Evolutionary conservation across 2,329 filamentous ascomycete genomes (phyloP), one percentile per base, ranked within the genome.

Genomic region (Ophiostoma fasciatum): DNA sequence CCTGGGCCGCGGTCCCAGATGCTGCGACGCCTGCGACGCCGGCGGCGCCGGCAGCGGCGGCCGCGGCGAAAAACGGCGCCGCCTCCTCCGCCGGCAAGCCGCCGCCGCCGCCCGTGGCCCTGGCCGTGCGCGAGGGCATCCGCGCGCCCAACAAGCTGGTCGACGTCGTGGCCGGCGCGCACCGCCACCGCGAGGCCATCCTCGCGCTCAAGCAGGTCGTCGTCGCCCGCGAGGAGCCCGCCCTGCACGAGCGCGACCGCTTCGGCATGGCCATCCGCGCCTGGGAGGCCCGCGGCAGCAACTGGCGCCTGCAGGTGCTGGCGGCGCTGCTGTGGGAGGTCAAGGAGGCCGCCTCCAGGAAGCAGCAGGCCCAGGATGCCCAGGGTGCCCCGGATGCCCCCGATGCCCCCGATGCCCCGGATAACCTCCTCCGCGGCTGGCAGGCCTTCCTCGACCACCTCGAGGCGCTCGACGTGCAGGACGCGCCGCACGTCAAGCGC

Each of bases 131-230:
- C 22, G 82, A 92, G 51, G 84, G 84, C 5, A 74, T 93, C 51
- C 84, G 80, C 49, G 70, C 77, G 1, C 73, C 81, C 3, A 93
- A 85, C 51, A 90, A 79, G 51, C 60, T 84, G 5, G 71, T 69
- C 29, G 74, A 76, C 44, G 58, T 88, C 5, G 61, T 90, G 4
- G 37, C 37, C 14, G 45, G 43, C 5, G 43, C 43, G 7, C 45
- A 46, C 33, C 38, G 39, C 15, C 43, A 49, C 38, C 39, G 44
- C 13, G 23, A 23, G 10, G 38, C 44, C 3, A 45, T 49, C 10
- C 18, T 43, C 5, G 36, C 19, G 14, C 41, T 49, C 13, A 83
- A 83, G 47, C 55, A 62, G 31, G 61, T 65, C 9, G 62, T 73
- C 2, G 33, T 40, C 11, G 56, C 62, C 28, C 55, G 60, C 22